Evolutionary conservation across 2,329 filamentous ascomycete species (phyloP).

Genomic region (Alternaria infectoria): DNA sequence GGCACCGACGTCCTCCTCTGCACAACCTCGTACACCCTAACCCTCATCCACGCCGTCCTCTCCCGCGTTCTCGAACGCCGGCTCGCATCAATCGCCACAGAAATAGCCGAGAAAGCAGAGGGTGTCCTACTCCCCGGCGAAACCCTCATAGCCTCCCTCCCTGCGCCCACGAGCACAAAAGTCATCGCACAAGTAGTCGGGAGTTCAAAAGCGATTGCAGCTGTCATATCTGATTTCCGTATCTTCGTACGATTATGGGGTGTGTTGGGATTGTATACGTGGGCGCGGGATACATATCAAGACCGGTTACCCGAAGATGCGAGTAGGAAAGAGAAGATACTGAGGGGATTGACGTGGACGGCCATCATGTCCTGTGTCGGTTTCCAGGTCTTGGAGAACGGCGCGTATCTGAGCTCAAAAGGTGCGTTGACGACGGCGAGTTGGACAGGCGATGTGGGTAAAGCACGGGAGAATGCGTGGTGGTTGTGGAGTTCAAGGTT

Average conservation of each 20-base stretch:
- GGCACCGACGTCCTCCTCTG: constrained; percentile 51
- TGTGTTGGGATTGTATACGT: constrained; percentile 74
- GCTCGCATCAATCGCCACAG: constrained; percentile 45
- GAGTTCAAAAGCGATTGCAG: constrained; percentile 59
- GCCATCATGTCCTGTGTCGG: constrained; percentile 71
- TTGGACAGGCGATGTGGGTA: constrained; percentile 56
- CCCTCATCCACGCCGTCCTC: constrained; percentile 50
- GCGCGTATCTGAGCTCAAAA: constrained; percentile 76
- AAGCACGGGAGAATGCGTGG: constrained; percentile 62
- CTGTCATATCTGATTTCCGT: constrained; percentile 72
- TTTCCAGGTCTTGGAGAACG: constrained; percentile 85
- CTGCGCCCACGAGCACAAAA: constrained; percentile 39
- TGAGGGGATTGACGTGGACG: constrained; percentile 62
- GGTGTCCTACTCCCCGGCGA: constrained; percentile 51
- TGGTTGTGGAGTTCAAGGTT: constrained; percentile 77
- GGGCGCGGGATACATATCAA: constrained; percentile 57
- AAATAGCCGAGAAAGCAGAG: constrained; percentile 47
- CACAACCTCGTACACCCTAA: constrained; percentile 54
- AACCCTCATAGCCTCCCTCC: constrained; percentile 48
- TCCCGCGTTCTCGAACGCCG: constrained; percentile 44
- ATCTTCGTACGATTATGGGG: constrained; percentile 80
- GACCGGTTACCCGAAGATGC: constrained; percentile 32
- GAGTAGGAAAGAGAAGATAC: constrained; percentile 35
- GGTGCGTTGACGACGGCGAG: constrained; percentile 64
- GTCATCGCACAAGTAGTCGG: constrained; percentile 42